These are phyloP conservation scores for Aspergillus alliaceus DNA, from an alignment of 2,329 filamentous ascomycete species.

Conservation along the genomic window DNA sequence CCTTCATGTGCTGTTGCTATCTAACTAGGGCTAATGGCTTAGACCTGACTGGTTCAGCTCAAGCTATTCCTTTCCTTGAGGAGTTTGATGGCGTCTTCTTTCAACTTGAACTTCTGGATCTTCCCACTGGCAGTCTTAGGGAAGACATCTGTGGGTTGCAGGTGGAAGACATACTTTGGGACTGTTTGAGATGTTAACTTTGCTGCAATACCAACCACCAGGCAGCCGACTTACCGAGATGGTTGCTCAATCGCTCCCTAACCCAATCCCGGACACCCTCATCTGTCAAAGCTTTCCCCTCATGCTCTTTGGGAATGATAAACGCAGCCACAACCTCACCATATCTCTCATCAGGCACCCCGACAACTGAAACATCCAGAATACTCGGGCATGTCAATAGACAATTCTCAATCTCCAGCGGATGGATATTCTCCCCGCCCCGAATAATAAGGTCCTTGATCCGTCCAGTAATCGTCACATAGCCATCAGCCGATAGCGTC, in stretches of 20 bases:
- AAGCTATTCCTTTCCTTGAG: constrained; percentile 38
- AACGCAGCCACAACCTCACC: constrained; percentile 89
- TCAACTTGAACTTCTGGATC: constrained; percentile 90
- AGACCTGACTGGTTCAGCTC: too few species aligned
- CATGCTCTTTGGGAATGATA: constrained; percentile 56
- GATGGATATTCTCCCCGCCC: constrained; percentile 94
- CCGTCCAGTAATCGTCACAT: constrained; percentile 81
- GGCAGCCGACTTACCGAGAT: constrained; percentile 62
- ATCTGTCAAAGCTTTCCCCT: constrained; percentile 45
- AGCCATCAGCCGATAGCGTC: constrained; percentile 77
- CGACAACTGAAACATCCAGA: constrained; percentile 77
- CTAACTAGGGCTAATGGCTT: too few species aligned
- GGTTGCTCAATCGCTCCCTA: constrained; percentile 65
- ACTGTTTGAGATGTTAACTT: constrained; percentile 46
- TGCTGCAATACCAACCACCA: too few species aligned
- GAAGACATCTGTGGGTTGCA: constrained; percentile 60
- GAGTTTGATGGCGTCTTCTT: constrained; percentile 61
- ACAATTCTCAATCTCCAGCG: constrained; percentile 87
- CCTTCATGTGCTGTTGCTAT: too few species aligned
- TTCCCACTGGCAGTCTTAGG: constrained; percentile 97
- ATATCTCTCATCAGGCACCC: constrained; percentile 76
- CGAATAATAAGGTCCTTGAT: constrained; percentile 96
- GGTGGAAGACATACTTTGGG: constrained; percentile 87
- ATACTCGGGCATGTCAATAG: constrained; percentile 72
- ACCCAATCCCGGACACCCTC: constrained; percentile 73